phyloP scores from a whole-genome alignment of 2,329 filamentous ascomycete species.

The Aspergillus fumigatus region DNA sequence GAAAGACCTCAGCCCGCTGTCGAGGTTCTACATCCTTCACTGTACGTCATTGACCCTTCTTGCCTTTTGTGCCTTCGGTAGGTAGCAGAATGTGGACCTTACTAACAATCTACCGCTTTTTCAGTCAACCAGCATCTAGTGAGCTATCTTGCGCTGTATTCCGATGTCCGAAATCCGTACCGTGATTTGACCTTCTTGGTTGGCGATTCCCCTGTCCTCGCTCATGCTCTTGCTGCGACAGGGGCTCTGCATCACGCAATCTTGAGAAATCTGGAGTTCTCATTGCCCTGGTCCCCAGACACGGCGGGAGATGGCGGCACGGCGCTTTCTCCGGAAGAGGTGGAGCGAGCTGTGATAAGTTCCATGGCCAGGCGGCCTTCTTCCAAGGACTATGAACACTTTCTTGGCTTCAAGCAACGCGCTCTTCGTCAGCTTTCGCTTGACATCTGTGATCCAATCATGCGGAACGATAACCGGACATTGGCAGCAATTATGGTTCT shows the following conservation, averaged over 20 bases:
- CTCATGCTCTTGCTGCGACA: conserved; percentile 45
- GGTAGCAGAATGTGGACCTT: not conserved
- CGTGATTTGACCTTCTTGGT: conserved; percentile 46
- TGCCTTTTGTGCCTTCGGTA: not conserved
- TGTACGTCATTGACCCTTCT: conserved; percentile 25
- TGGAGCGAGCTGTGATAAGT: conserved; percentile 26
- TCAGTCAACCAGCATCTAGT: conserved; percentile 38
- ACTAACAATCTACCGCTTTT: conserved; percentile 13
- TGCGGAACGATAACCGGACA: conserved; percentile 39
- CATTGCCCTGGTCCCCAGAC: conserved; percentile 29
- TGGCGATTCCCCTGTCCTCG: conserved; percentile 41
- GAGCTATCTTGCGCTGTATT: conserved; percentile 45
- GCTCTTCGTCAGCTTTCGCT: conserved; percentile 41
- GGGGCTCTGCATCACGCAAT: conserved; percentile 46
- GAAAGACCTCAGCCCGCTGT: conserved; percentile 41
- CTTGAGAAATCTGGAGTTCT: conserved; percentile 31
- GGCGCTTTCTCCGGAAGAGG: conserved; percentile 20
- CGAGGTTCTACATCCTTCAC: conserved; percentile 46
- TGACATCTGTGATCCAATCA: conserved; percentile 25
- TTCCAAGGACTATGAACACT: conserved; percentile 37
- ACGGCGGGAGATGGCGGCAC: conserved; percentile 12
- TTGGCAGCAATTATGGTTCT: conserved; percentile 47
- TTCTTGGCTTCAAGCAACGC: conserved; percentile 46
- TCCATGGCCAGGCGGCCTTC: conserved; percentile 28
- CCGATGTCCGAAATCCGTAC: conserved; percentile 45